Evolutionary conservation across 2,329 filamentous ascomycete species (phyloP).

Genomic region (Alternaria gansuensis): DNA sequence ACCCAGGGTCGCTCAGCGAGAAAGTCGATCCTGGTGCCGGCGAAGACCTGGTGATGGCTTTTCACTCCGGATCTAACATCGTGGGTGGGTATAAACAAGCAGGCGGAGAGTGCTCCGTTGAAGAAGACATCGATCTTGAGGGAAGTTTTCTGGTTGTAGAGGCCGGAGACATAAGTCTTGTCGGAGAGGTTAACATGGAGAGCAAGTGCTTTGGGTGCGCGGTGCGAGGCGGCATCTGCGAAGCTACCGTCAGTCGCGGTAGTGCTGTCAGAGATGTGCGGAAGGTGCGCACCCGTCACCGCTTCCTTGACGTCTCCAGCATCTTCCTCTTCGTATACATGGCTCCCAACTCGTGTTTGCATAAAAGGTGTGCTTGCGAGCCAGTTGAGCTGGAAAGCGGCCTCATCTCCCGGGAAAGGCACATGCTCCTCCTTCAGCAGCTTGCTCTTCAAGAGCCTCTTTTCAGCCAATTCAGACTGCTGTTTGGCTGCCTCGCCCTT

Average conservation of each 20-base stretch:
- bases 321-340: background rate
- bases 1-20: conserved; percentile 58
- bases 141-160: conserved; percentile 39
- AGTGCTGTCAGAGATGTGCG: background rate
- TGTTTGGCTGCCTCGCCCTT: conserved; percentile 35
- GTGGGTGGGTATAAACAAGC: conserved; percentile 36
- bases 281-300: background rate
- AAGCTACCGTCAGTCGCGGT: background rate
- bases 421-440: conserved; percentile 39
- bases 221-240: background rate
- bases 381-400: conserved; percentile 40
- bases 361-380: conserved; percentile 45
- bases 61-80: conserved; percentile 32
- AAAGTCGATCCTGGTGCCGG: conserved; percentile 52
- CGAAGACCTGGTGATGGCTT: conserved; percentile 44
- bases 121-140: conserved; percentile 60
- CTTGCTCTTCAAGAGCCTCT: conserved; percentile 28
- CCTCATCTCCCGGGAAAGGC: conserved; percentile 37
- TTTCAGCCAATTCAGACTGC: conserved; percentile 35
- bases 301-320: background rate
- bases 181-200: conserved; percentile 46
- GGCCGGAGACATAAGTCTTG: conserved; percentile 41
- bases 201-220: conserved; percentile 34
- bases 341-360: conserved; percentile 36
- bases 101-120: conserved; percentile 56